Evolutionary conservation across 352 stramenopile species (phyloP).

Genomic region (Globisporangium cederbergense): DNA sequence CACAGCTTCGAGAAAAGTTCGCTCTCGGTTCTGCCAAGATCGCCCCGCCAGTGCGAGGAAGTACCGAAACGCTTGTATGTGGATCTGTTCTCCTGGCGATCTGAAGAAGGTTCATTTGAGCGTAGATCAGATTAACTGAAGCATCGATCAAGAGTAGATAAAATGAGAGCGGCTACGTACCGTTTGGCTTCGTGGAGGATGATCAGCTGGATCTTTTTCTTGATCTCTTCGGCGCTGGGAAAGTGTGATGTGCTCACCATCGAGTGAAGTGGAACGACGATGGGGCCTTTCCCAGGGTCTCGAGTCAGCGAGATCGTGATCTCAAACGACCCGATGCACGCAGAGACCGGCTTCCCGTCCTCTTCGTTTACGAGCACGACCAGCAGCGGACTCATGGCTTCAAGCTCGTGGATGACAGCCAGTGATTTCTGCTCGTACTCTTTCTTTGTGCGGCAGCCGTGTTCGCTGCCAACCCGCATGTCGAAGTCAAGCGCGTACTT

Average conservation of each 20-base stretch:
- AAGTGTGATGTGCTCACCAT: constrained; percentile 49
- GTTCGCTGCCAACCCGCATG: constrained; percentile 30
- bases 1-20: constrained; percentile 55
- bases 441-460: constrained; percentile 43
- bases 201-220: constrained; percentile 50
- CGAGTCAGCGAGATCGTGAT: constrained; percentile 44
- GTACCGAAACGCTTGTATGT: constrained; percentile 55
- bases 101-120: constrained; percentile 5
- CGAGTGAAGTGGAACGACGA: constrained; percentile 49
- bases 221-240: constrained; percentile 43
- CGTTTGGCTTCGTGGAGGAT: constrained; percentile 60
- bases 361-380: constrained; percentile 38
- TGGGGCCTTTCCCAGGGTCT: constrained; percentile 14
- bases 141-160: background rate
- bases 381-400: constrained; percentile 52
- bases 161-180: constrained; percentile 9
- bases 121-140: background rate
- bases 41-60: constrained; percentile 48
- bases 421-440: constrained; percentile 51
- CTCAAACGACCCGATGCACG: constrained; percentile 46
- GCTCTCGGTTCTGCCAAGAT: constrained; percentile 42
- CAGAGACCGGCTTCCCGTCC: constrained; percentile 10
- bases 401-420: constrained; percentile 34
- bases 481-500: constrained; percentile 34
- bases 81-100: constrained; percentile 50